Conservation (phyloP, 352 stramenopile species). For the Phytopythium chamaehyphon region DNA sequence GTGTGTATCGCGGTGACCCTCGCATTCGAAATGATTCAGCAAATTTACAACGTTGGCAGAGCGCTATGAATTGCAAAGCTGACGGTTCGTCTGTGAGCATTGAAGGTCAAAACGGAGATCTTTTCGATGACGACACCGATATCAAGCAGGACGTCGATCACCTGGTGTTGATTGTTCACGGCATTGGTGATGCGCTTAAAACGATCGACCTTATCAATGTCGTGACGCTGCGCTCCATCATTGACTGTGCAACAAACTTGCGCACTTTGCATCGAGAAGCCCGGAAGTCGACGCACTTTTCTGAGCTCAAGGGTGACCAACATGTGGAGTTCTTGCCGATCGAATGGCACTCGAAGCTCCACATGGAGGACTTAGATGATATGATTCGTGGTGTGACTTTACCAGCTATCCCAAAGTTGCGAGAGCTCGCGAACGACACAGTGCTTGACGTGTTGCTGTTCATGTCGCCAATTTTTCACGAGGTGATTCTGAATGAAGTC, state of each 20-base stretch:
- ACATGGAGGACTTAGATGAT: conserved; percentile 65
- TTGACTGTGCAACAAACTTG: conserved; percentile 72
- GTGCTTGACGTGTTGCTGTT: conserved; percentile 92
- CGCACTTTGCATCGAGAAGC: conserved; percentile 64
- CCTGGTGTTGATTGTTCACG: conserved; percentile 86
- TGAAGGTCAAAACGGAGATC: not conserved
- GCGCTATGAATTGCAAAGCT: conserved; percentile 36
- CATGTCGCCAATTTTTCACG: conserved; percentile 90
- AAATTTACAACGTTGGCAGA: conserved; percentile 54
- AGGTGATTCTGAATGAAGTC: conserved; percentile 91
- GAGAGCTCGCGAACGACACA: conserved; percentile 92
- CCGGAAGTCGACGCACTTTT: conserved; percentile 66
- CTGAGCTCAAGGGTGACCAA: conserved; percentile 20
- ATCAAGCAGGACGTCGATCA: conserved; percentile 81
- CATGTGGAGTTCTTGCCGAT: conserved; percentile 77
- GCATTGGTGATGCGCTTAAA: conserved; percentile 87
- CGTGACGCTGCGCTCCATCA: conserved; percentile 76
- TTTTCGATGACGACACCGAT: conserved; percentile 48
- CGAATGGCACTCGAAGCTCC: conserved; percentile 86
- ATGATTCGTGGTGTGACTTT: conserved; percentile 75
- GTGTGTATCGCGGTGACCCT: conserved; percentile 72
- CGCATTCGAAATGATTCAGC: conserved; percentile 56
- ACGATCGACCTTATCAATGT: conserved; percentile 85
- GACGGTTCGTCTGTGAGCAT: conserved; percentile 9
- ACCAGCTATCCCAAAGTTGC: conserved; percentile 87